Percentiles rank a stretch among this genome's conserved stretches.
phyloP scores from a whole-genome alignment of 371 early-diverging fungal genomes.

The Mucor indicus region DNA sequence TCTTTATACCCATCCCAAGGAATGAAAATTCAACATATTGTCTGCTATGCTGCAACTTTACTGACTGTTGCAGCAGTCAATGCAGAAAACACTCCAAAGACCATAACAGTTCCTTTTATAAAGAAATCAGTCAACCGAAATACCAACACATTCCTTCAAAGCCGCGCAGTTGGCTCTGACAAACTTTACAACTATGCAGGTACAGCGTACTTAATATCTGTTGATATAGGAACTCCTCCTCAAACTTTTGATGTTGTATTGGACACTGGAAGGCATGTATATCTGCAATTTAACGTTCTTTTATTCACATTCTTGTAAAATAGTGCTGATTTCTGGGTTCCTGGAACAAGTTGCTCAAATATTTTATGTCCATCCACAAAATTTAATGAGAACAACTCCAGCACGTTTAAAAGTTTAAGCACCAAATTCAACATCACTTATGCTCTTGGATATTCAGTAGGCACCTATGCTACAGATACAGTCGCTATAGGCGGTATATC shows the following conservation, averaged over 20 bases:
- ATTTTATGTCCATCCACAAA: slow-evolving; percentile 25
- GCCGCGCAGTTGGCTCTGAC: too few relatives aligned
- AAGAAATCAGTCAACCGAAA: too few relatives aligned
- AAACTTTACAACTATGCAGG: background rate
- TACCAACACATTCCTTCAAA: too few relatives aligned
- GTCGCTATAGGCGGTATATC: slow-evolving; percentile 30
- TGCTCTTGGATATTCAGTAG: slow-evolving; percentile 34
- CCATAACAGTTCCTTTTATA: too few relatives aligned
- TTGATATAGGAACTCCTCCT: slow-evolving; percentile 28
- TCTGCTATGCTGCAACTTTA: too few relatives aligned
- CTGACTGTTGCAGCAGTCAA: too few relatives aligned
- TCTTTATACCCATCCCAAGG: too few relatives aligned
- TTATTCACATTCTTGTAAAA: background rate
- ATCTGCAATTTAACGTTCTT: background rate
- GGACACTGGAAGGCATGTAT: slow-evolving; percentile 33
- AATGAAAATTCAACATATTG: too few relatives aligned
- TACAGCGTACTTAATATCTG: slow-evolving; percentile 14
- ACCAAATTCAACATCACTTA: slow-evolving; percentile 26
- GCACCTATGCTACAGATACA: slow-evolving; percentile 27
- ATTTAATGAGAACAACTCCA: slow-evolving; percentile 29
- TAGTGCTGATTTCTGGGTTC: slow-evolving; percentile 44
- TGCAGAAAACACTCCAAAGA: too few relatives aligned
- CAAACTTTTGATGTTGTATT: slow-evolving; percentile 22
- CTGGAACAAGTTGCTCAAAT: slow-evolving; percentile 22
- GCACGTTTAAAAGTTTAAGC: slow-evolving; percentile 17